These are phyloP conservation scores for Physcomitrellopsis africana DNA, from an alignment of 225 moss, liverwort and hornwort species.

Conservation along the genomic window DNA sequence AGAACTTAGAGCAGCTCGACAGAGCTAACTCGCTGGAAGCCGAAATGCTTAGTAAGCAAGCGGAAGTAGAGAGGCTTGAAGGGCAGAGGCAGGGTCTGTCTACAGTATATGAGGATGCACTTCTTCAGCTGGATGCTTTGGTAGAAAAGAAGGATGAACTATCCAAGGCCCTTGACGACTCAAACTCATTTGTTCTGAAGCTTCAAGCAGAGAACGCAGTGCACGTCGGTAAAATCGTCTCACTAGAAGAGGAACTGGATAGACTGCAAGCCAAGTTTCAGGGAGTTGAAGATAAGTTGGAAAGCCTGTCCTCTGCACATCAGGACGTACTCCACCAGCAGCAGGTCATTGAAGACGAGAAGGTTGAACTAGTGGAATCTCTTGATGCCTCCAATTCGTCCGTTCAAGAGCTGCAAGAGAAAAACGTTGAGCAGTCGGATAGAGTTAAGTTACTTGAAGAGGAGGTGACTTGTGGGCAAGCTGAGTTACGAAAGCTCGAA, in stretches of 20 bases:
- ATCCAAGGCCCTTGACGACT: constrained; percentile 30
- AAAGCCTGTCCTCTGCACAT: not conserved
- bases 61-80: constrained; percentile 31
- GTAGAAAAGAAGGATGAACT: constrained; percentile 34
- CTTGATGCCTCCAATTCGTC: constrained; percentile 11
- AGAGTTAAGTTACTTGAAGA: constrained; percentile 24
- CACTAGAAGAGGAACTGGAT: constrained; percentile 23
- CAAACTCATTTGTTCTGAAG: constrained; percentile 26
- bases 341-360: constrained; percentile 33
- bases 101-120: constrained; percentile 32
- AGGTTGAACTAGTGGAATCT: constrained; percentile 17
- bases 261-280: constrained; percentile 14
- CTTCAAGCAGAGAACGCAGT: constrained; percentile 20
- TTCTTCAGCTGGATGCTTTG: constrained; percentile 29
- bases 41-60: constrained; percentile 16
- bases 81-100: constrained; percentile 22
- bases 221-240: constrained; percentile 12
- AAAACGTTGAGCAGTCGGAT: not conserved
- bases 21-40: constrained; percentile 15
- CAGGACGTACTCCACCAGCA: constrained; percentile 19
- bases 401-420: constrained; percentile 20
- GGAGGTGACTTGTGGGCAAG: constrained; percentile 15
- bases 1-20: constrained; percentile 3
- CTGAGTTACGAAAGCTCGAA: constrained; percentile 22
- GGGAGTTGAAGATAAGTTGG: constrained; percentile 3